Evolutionary conservation across 805 yeast species (phyloP).

Genomic region (Wickerhamiella brachini): DNA sequence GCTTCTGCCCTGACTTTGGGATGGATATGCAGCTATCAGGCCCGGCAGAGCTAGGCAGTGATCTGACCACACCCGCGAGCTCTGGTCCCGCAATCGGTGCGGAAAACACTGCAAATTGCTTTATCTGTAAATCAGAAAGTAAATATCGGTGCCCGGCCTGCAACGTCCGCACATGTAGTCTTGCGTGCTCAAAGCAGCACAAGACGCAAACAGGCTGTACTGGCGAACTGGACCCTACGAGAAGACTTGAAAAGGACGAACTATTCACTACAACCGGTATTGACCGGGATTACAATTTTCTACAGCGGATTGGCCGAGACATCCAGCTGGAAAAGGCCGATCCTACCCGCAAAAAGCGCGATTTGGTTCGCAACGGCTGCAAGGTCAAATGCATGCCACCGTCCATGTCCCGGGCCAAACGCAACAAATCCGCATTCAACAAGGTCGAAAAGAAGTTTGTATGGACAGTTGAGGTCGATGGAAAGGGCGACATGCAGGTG

Average conservation of each 20-base stretch:
- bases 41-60: not conserved
- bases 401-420: slow-evolving; percentile 56
- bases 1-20: not conserved
- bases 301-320: slow-evolving; percentile 44
- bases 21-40: not conserved
- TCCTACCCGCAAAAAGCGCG: slow-evolving; percentile 26
- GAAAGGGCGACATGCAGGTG: slow-evolving; percentile 22
- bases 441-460: slow-evolving; percentile 42
- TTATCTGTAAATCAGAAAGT: slow-evolving; percentile 21
- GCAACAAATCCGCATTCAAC: slow-evolving; percentile 61
- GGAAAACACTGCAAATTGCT: slow-evolving; percentile 1
- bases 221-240: slow-evolving; percentile 50
- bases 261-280: slow-evolving; percentile 34
- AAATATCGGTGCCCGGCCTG: slow-evolving; percentile 82
- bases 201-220: slow-evolving; percentile 48
- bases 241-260: slow-evolving; percentile 37
- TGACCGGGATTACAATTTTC: slow-evolving; percentile 73
- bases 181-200: slow-evolving; percentile 59
- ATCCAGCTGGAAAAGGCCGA: slow-evolving; percentile 48
- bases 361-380: slow-evolving; percentile 48
- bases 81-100: not conserved
- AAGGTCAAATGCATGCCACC: slow-evolving; percentile 46
- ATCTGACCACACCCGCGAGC: not conserved
- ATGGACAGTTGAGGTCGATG: slow-evolving; percentile 60
- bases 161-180: slow-evolving; percentile 47